These are phyloP conservation scores for Dittrichia graveolens DNA, from an alignment of 129 eudicot genomes.

Conservation along the genomic window DNA sequence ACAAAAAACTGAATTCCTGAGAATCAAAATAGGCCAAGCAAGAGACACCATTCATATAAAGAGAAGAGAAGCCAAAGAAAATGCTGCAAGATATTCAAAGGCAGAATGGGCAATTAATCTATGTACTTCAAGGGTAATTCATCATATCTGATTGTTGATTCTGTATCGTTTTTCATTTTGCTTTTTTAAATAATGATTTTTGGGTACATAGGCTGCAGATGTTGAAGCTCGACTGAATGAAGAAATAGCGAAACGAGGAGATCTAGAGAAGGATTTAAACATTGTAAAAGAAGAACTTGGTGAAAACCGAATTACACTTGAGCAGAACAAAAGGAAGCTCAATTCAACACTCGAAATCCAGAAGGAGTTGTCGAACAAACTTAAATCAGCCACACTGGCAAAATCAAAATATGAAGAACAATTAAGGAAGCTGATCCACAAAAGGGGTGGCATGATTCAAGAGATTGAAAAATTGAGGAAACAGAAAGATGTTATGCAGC, in stretches of 20 bases:
- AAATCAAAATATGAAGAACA: conserved; percentile 50
- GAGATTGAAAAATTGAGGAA: conserved; percentile 68
- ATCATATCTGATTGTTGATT: conserved; percentile 17
- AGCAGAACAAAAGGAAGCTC: conserved; percentile 58
- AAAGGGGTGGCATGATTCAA: conserved; percentile 51
- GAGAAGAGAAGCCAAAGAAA: conserved; percentile 53
- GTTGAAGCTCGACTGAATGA: conserved; percentile 50
- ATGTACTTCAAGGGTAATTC: conserved; percentile 58
- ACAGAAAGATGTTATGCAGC: conserved; percentile 64
- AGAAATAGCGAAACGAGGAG: conserved; percentile 43
- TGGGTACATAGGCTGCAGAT: conserved; percentile 47
- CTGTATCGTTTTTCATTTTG: neutral
- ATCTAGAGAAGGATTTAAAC: conserved; percentile 50
- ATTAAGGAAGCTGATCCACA: conserved; percentile 47
- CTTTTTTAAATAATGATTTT: neutral
- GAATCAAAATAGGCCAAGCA: conserved; percentile 47
- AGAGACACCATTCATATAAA: conserved; percentile 42
- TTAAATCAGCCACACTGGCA: conserved; percentile 43
- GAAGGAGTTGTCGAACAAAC: conserved; percentile 61
- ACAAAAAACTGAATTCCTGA: conserved; percentile 52
- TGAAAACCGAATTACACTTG: conserved; percentile 46
- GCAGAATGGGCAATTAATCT: conserved; percentile 73
- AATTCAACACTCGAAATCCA: conserved; percentile 57
- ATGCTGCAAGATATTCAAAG: conserved; percentile 45
- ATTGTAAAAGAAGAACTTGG: conserved; percentile 42